Percentiles rank a stretch among this genome's conserved stretches.
Conservation (phyloP, 2,329 filamentous ascomycete species). For the Neopestalotiopsis sp. region DNA sequence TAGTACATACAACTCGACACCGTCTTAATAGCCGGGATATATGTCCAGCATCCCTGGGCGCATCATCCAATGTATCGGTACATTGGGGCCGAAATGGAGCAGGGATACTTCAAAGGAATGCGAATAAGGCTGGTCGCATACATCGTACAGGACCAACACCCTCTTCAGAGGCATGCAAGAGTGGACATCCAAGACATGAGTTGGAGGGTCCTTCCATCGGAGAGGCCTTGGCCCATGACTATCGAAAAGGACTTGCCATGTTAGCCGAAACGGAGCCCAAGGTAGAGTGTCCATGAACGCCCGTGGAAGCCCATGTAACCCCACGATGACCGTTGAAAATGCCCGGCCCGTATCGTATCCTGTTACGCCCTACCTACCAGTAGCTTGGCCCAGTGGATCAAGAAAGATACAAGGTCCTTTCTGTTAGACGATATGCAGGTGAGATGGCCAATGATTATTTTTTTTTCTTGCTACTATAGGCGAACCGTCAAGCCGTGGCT, state of each 20-base stretch:
- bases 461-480: neutral
- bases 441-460: neutral
- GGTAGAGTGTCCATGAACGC: too few relatives aligned
- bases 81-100: neutral
- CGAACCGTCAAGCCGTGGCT: neutral
- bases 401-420: neutral
- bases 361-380: too few relatives aligned
- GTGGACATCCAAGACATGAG: neutral
- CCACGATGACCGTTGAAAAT: neutral
- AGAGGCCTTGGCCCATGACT: neutral
- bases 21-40: slow-evolving; percentile 1
- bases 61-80: neutral
- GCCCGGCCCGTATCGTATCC: too few relatives aligned
- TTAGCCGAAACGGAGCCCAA: neutral
- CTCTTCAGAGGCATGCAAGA: neutral
- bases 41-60: neutral
- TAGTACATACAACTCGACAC: neutral
- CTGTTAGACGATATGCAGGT: neutral
- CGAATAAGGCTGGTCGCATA: neutral
- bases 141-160: neutral
- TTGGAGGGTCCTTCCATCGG: neutral
- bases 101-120: neutral
- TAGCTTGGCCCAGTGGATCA: neutral
- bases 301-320: neutral
- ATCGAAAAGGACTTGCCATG: neutral